Evolutionary conservation across 768 basidiomycete species (phyloP), one percentile per base, ranked within the genome.

Genomic region (Leccinum aurantiacum): DNA sequence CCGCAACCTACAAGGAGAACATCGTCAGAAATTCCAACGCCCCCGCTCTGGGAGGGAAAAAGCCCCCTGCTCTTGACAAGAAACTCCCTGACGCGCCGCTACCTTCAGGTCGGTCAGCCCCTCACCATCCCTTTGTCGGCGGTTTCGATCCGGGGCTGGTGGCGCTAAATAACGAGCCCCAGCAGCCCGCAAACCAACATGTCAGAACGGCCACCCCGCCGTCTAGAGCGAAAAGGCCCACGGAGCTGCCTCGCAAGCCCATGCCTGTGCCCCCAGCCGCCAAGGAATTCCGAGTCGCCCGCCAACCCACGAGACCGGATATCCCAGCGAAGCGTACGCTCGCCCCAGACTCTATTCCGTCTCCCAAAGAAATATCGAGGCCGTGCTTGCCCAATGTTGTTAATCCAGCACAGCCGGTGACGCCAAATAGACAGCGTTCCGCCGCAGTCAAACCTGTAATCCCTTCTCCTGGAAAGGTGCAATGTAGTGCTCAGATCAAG

Each of bases 401-500:
- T 29, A 65, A 60, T n/a, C 48, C 71, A 37, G 14, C 29, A 17
- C 29, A 52, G 44, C 22, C 52, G 19, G 62, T 60, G 8, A 65
- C 62, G 5, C 65, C 64, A 25, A 31, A 8, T 49, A 72, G 63
- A 61, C 65, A 67, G n/a, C 70, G 71, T 58, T 13, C 59, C 35
- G 50, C 13, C 47, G 67, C 70, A 54, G 60, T 52, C 53, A 62
- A 69, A 9, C 60, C 57, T 15, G 44, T 58, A 50, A 56, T 64
- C 24, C 65, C 69, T 44, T 63, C 67, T 57, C 35, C 64, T 15
- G 62, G 59, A 37, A 66, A 60, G 6, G 29, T 50, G n/a, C 89
- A 84, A 66, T 93, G 91, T 67, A 77, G 77, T 60, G 88, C 84
- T 5, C 74, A 80, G 38, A 92, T 89, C n/a, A 85, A 84, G 67